phyloP scores from a whole-genome alignment of 1,284 basidiomycete species.

The Meripilus lineatus region DNA sequence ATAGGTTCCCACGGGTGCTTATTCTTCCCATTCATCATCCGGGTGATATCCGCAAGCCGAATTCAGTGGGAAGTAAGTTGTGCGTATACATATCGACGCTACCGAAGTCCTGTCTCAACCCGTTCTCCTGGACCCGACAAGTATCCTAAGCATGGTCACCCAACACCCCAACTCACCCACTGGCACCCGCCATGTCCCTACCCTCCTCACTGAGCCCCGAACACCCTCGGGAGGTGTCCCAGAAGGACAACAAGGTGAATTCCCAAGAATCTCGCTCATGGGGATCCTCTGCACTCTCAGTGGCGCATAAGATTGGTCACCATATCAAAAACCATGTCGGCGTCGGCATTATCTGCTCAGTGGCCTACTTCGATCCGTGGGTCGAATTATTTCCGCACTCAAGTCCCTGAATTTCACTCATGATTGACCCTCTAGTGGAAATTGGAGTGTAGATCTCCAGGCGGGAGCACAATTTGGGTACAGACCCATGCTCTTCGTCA shows the following conservation, averaged over 20 bases:
- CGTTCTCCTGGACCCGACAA: constrained; percentile 23
- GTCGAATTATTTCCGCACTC: constrained; percentile 15
- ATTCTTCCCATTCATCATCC: constrained; percentile 15
- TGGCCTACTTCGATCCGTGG: constrained; percentile 66
- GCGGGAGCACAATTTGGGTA: constrained; percentile 77
- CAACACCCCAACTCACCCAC: constrained; percentile 8
- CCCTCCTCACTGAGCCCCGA: constrained; percentile 14
- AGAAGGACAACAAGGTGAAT: background rate
- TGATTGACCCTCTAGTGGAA: constrained; percentile 32
- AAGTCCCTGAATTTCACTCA: constrained; percentile 3
- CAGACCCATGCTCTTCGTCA: constrained; percentile 71
- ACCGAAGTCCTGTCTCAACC: constrained; percentile 22
- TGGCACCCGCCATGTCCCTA: constrained; percentile 14
- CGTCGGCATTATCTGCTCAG: constrained; percentile 51
- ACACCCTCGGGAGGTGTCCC: constrained; percentile 6
- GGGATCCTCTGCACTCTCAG: background rate
- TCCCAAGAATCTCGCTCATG: background rate
- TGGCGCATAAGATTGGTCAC: constrained; percentile 26
- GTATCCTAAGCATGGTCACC: constrained; percentile 18
- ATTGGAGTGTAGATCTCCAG: constrained; percentile 73
- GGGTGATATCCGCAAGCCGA: constrained; percentile 2
- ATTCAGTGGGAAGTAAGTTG: constrained; percentile 18
- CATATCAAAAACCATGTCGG: constrained; percentile 53
- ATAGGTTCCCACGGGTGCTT: constrained; percentile 18
- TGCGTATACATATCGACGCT: constrained; percentile 17